Conservation (phyloP, 2,329 filamentous ascomycete genomes). For the Hymenoscyphus infarciens region DNA sequence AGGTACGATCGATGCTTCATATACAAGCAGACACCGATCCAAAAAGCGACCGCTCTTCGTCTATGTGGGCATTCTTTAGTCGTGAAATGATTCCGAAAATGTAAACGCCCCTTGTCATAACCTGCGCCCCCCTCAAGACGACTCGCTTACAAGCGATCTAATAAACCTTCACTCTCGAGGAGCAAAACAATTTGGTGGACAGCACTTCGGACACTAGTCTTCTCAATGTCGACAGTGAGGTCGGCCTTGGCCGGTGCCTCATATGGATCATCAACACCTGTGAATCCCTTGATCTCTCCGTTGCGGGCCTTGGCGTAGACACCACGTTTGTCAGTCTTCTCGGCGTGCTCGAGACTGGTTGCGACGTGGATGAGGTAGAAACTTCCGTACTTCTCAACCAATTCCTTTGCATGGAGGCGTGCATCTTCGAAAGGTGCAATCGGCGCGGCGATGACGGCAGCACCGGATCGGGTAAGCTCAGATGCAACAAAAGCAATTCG, state of each 20-base stretch:
- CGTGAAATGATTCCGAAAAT: not conserved
- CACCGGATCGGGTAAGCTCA: conserved; percentile 87
- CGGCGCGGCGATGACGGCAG: conserved; percentile 92
- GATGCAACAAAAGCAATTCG: conserved; percentile 95
- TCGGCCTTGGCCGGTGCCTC: conserved; percentile 79
- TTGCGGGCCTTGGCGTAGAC: conserved; percentile 80
- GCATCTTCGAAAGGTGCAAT: conserved; percentile 89
- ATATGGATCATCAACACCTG: conserved; percentile 95
- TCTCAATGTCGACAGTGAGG: conserved; percentile 78
- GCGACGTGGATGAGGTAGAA: conserved; percentile 97
- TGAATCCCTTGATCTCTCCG: conserved; percentile 97
- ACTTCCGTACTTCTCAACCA: conserved; percentile 81
- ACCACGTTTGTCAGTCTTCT: conserved; percentile 91
- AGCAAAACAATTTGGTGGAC: conserved; percentile 96
- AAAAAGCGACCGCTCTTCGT: not conserved
- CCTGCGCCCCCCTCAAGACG: not conserved
- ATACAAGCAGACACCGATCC: not conserved
- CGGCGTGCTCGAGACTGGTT: conserved; percentile 85
- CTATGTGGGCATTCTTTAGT: not conserved
- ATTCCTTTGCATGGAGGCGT: conserved; percentile 73
- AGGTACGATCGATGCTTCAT: not conserved
- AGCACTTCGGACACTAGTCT: conserved; percentile 83
- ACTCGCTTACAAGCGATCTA: conserved; percentile 56
- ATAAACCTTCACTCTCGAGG: conserved; percentile 82
- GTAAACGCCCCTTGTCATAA: not conserved